Evolutionary conservation across 371 early-diverging fungal genomes (phyloP), one percentile per base, ranked within the genome.

Genomic region (Blyttiomyces sp.): DNA sequence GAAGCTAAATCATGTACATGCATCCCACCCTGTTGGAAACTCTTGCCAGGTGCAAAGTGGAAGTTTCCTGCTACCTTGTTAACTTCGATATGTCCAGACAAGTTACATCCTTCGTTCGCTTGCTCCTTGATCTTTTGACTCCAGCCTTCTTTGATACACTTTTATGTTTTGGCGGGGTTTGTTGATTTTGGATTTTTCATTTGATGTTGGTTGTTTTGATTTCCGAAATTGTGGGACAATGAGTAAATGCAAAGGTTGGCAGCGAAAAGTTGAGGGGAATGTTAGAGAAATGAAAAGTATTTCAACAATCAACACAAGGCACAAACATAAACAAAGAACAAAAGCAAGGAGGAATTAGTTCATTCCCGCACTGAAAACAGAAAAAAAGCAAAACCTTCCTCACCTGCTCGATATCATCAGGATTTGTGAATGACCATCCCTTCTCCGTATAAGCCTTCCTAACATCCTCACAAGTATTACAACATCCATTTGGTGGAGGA

Each of bases 381-480:
- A 16, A 50, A 7, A 50, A 26, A 50, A 50, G 7, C 9, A 46
- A 7, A 36, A 7, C 11, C n/a, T 36, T 6, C 48, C 54, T 7
- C 63, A 86, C 88, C 81, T 96, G 97, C 59, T 92, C 94, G 54
- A 94, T 85, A 1, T 72, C 54, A 46, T 91, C 88, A 0, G 86
- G 80, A 46, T 56, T 56, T 3, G 56, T 75, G 50, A 91, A 85
- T 0, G 90, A 86, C 96, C 95, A 95, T 27, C 91, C 91, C 36
- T 72, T 72, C 23, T 78, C 80, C 1, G 71, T 76, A 68, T 98
- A 96, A 0, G 96, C 94, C 61, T 86, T 81, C 32, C 87, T 83
- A 19, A 98, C 93, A 16, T 91, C 93, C 33, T 91, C 91, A 71
- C 98, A 98, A 0, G 93, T 90, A 68, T 95, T 91, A 74, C 98